Conservation (phyloP, 352 stramenopile species). For the Phytophthora pinifolia region DNA sequence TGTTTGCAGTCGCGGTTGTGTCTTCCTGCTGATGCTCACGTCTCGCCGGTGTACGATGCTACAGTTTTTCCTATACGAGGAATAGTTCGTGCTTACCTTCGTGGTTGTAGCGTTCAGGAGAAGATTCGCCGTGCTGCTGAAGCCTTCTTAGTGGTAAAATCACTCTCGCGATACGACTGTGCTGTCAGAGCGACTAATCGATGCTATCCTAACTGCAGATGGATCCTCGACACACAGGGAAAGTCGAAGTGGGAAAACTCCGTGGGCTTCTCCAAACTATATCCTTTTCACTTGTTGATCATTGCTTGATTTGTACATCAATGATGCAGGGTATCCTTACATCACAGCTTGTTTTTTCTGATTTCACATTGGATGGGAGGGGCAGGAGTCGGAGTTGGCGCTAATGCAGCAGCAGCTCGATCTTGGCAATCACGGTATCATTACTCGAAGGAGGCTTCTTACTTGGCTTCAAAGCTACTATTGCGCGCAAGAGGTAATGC, state of each 20-base stretch:
- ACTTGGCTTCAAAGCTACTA: constrained; percentile 46
- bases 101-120: constrained; percentile 34
- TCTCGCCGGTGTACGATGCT: constrained; percentile 24
- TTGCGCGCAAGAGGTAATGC: constrained; percentile 30
- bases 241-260: constrained; percentile 48
- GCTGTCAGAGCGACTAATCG: background rate
- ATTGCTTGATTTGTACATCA: background rate
- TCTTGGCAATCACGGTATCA: constrained; percentile 36
- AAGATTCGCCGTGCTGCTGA: constrained; percentile 60
- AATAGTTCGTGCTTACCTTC: background rate
- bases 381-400: constrained; percentile 35
- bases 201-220: constrained; percentile 24
- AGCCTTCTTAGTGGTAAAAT: constrained; percentile 42
- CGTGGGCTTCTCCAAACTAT: constrained; percentile 52
- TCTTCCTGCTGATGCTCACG: constrained; percentile 16
- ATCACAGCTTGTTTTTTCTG: constrained; percentile 14
- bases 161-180: background rate
- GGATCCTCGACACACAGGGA: constrained; percentile 41
- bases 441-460: constrained; percentile 43
- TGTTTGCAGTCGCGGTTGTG: constrained; percentile 20
- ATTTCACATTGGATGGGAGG: constrained; percentile 51
- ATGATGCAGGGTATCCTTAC: constrained; percentile 23
- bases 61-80: background rate
- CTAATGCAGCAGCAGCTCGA: constrained; percentile 64
- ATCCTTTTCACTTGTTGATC: constrained; percentile 39